Evolutionary conservation across 225 moss, liverwort and hornwort genomes (phyloP).

Genomic region (Thuidium tamariscinum): DNA sequence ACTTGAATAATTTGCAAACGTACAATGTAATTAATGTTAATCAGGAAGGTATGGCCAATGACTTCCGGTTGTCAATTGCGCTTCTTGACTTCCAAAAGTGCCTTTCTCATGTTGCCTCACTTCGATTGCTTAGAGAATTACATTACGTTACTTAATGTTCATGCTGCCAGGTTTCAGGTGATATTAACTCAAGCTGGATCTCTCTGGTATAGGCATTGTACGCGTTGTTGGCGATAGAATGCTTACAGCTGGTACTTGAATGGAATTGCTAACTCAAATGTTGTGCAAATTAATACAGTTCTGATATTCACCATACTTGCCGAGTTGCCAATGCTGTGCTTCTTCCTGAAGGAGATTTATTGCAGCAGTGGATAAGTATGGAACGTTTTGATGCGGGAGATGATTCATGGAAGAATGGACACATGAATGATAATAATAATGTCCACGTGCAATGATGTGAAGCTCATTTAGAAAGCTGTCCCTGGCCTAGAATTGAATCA

Average conservation of each 20-base stretch:
- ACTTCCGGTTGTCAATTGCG: background rate
- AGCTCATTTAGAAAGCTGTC: background rate
- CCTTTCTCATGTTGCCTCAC: background rate
- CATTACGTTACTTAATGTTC: background rate
- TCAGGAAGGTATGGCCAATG: background rate
- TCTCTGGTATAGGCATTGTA: background rate
- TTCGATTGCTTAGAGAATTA: background rate
- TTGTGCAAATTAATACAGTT: too few relatives aligned
- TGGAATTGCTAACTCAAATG: too few relatives aligned
- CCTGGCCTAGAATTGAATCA: background rate
- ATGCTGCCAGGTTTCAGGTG: background rate
- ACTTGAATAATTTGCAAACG: background rate
- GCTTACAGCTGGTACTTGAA: background rate
- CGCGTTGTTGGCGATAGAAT: too few relatives aligned
- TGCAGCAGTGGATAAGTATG: background rate
- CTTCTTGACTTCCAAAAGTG: background rate
- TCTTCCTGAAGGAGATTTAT: background rate
- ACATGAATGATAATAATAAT: slow-evolving; percentile 18
- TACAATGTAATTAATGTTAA: too few relatives aligned
- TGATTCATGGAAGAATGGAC: background rate
- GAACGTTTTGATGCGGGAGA: background rate
- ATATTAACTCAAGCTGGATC: background rate
- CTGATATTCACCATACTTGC: background rate
- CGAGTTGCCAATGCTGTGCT: background rate
- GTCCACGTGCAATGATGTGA: background rate